These are phyloP conservation scores for Geotrichum histeridarum DNA, from an alignment of 1,139 yeast species.

Conservation along the genomic window DNA sequence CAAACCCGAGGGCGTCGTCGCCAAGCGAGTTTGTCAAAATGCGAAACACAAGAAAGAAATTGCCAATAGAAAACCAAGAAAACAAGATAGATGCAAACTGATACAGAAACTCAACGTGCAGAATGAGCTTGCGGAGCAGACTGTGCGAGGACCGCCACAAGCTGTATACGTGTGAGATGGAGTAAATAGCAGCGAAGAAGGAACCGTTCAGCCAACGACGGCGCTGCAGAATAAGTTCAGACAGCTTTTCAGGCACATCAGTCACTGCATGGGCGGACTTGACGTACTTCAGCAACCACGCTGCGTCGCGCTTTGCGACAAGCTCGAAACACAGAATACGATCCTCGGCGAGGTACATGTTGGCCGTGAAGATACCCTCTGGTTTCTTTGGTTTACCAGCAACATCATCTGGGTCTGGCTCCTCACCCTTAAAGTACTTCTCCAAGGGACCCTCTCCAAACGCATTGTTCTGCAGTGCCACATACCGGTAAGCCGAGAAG, in stretches of 20 bases:
- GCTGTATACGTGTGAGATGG: slow-evolving; percentile 64
- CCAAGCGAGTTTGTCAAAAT: slow-evolving; percentile 69
- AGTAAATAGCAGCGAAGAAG: slow-evolving; percentile 73
- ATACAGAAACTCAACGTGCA: slow-evolving; percentile 67
- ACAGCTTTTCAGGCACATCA: slow-evolving; percentile 71
- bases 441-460: slow-evolving; percentile 61
- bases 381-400: slow-evolving; percentile 49
- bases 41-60: slow-evolving; percentile 69
- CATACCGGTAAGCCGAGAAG: slow-evolving; percentile 74
- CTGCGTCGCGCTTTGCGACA: slow-evolving; percentile 60
- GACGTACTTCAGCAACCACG: slow-evolving; percentile 66
- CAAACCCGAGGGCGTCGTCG: slow-evolving; percentile 48
- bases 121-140: slow-evolving; percentile 52
- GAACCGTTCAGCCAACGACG: slow-evolving; percentile 86
- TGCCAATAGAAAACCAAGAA: slow-evolving; percentile 76
- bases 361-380: slow-evolving; percentile 70
- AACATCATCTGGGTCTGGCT: background rate
- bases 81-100: slow-evolving; percentile 61
- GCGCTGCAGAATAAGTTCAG: slow-evolving; percentile 71
- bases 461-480: slow-evolving; percentile 57
- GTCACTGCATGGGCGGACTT: slow-evolving; percentile 76
- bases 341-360: slow-evolving; percentile 84
- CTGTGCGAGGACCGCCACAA: slow-evolving; percentile 70
- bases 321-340: slow-evolving; percentile 77
- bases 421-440: slow-evolving; percentile 73